Conservation (phyloP, 352 stramenopile species). For the Phytophthora cactorum region DNA sequence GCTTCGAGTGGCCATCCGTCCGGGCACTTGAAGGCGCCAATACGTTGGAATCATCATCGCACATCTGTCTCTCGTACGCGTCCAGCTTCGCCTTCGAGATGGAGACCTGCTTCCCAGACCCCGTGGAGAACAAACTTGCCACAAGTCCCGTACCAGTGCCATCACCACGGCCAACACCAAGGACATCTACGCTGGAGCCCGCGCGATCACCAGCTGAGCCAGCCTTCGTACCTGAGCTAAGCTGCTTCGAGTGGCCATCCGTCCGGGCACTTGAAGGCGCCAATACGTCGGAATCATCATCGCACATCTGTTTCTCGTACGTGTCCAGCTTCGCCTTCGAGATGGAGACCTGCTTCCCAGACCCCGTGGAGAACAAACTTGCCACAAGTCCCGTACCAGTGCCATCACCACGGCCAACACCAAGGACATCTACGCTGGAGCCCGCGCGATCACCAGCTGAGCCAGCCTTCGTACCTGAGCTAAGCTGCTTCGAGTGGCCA, state of each 20-base stretch:
- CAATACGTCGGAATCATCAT: background rate
- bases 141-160: conserved; percentile 7
- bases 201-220: background rate
- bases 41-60: background rate
- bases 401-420: background rate
- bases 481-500: background rate
- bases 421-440: background rate
- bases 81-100: conserved; percentile 40
- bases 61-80: conserved; percentile 27
- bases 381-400: conserved; percentile 9
- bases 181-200: background rate
- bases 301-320: conserved; percentile 22
- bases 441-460: background rate
- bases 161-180: background rate
- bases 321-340: conserved; percentile 19
- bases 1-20: background rate
- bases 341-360: conserved; percentile 22
- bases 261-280: too few species aligned
- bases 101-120: background rate
- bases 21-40: background rate
- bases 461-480: background rate
- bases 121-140: conserved; percentile 28
- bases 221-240: background rate
- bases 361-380: conserved; percentile 30
- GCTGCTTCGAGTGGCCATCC: background rate